phyloP scores from a whole-genome alignment of 345 rosid species.

The Lumnitzera littorea region DNA sequence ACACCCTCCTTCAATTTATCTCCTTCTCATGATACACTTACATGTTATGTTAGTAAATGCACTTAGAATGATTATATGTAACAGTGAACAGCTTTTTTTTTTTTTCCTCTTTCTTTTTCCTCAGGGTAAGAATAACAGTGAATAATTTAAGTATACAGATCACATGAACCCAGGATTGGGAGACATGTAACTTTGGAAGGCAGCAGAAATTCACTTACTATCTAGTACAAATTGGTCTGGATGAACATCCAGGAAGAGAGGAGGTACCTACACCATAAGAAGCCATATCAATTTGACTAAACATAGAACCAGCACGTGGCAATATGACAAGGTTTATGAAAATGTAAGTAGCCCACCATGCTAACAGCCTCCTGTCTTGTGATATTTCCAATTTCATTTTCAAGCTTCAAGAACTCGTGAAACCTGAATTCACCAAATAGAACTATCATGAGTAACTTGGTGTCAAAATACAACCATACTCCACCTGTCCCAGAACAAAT shows the following conservation, averaged over 20 bases:
- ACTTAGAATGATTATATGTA: no score
- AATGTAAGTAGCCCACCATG: slow-evolving; percentile 51
- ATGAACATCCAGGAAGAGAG: slow-evolving; percentile 79
- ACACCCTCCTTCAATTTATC: no score
- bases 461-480: no score
- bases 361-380: slow-evolving; percentile 98
- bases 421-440: slow-evolving; percentile 42
- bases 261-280: slow-evolving; percentile 58
- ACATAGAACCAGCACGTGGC: not conserved
- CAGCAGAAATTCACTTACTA: slow-evolving; percentile 43
- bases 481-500: no score
- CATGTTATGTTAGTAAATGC: no score
- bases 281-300: not conserved
- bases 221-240: slow-evolving; percentile 81
- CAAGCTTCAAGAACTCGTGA: slow-evolving; percentile 89
- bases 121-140: no score
- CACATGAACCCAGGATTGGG: not conserved
- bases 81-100: no score
- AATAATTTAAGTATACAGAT: not conserved
- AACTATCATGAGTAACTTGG: no score
- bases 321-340: not conserved
- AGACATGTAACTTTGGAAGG: not conserved
- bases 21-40: no score
- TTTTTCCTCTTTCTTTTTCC: no score
- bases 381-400: slow-evolving; percentile 92